phyloP scores from a whole-genome alignment of 2,329 filamentous ascomycete species.

The Aspergillus pseudonomiae region DNA sequence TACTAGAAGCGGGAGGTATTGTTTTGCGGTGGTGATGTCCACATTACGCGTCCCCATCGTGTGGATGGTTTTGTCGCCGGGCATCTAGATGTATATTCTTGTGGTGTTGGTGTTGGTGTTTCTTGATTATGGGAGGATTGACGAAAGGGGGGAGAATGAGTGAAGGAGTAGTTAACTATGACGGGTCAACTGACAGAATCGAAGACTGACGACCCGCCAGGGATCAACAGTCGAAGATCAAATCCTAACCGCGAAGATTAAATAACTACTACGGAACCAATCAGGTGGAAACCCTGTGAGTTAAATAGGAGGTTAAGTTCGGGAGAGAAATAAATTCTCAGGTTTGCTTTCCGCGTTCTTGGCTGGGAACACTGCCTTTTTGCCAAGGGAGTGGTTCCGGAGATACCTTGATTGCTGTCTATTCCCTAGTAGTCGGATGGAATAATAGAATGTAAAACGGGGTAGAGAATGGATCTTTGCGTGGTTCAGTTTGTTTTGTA shows the following conservation, averaged over 20 bases:
- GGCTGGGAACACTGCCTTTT: background rate
- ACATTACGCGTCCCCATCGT: background rate
- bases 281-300: background rate
- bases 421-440: too few species aligned
- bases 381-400: background rate
- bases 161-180: too few species aligned
- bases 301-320: too few species aligned
- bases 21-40: background rate
- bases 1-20: background rate
- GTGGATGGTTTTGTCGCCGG: background rate
- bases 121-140: background rate
- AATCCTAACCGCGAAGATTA: background rate
- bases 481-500: too few species aligned
- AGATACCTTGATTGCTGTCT: background rate
- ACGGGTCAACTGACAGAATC: background rate
- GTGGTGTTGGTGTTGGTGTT: background rate
- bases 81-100: background rate
- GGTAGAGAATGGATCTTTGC: too few species aligned
- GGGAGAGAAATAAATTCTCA: background rate
- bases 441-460: too few species aligned
- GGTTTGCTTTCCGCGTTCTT: background rate
- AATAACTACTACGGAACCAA: background rate
- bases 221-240: background rate
- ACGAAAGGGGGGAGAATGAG: background rate
- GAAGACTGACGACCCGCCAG: background rate